Evolutionary conservation across 257 asterid genomes (phyloP), one percentile per base, ranked within the genome.

Genomic region (Datura wrightii): DNA sequence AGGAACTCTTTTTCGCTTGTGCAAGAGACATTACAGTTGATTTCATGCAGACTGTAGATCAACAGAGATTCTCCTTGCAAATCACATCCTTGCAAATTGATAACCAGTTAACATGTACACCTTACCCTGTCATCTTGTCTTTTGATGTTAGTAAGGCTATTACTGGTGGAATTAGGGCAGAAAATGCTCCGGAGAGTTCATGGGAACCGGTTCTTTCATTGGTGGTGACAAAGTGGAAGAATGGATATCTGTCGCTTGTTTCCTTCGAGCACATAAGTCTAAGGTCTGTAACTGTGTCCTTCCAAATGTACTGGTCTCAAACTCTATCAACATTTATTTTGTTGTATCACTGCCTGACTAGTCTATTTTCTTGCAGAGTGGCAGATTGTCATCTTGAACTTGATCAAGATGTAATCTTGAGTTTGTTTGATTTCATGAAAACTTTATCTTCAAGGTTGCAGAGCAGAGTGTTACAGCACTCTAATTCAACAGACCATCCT

Each of bases 1-100:
- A 96, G 99, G 99, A 96, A 90, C 85, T 96, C 84, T 95, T 96
- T 81, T 96, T 93, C 87, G 95, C 92, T 79, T 90, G 97, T 89
- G 98, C 98, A 62, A 91, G 91, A 93, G 92, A 89, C 87, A 84
- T 90, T 48, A 89, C 88, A 87, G 80, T 94, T 79, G 90, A 90
- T 87, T 90, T 94, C 41, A 90, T 83, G 34, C 99, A 94, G 87
- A 90, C 94, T 89, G 86, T 96, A 87, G 98, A 96, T 86, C 95
- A 90, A 76, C 99, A 96, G 67, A 92, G 90, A 86, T 93, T 94
- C 86, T 90, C 93, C 86, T 89, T 94, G 83, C 95, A 92, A 80
- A 89, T 94, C 84, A 91, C 85, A 37, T 92, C 92, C 53, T 90
- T 96, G 89, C 98, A 96, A 89, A 91, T 96, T 52, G 99, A 96